These are phyloP conservation scores for Chlorella sorokiniana DNA, from an alignment of 139 green algal species.

Conservation along the genomic window DNA sequence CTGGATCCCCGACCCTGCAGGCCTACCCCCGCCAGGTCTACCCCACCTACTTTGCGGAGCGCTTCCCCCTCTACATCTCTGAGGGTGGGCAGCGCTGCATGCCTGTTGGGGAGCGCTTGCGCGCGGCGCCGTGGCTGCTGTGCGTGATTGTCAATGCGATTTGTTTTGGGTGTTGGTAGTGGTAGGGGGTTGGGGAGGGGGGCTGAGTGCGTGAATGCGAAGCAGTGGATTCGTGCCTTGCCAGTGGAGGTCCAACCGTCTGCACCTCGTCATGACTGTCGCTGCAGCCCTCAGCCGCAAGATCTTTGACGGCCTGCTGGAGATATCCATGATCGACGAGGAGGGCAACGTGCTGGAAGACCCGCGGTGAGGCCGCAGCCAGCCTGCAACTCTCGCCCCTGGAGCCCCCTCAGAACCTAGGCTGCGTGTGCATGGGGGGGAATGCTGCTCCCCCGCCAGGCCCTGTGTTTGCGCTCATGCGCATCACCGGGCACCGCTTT, in stretches of 20 bases:
- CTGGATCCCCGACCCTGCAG: not conserved
- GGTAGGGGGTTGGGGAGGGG: not conserved
- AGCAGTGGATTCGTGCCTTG: not conserved
- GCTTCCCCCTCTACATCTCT: conserved; percentile 12
- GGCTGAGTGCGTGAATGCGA: not conserved
- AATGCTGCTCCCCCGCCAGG: too few species aligned
- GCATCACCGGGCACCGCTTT: too few species aligned
- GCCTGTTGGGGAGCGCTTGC: too few species aligned
- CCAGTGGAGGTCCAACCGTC: too few species aligned
- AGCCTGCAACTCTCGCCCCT: not conserved
- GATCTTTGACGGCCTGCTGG: not conserved
- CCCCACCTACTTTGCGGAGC: conserved; percentile 18
- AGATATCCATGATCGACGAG: conserved; percentile 26
- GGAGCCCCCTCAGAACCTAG: not conserved
- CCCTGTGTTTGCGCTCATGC: too few species aligned
- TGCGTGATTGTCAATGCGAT: not conserved
- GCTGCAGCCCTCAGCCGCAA: not conserved
- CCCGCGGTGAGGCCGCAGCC: conserved; percentile 8
- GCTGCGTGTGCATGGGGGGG: not conserved
- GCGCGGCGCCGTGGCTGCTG: not conserved
- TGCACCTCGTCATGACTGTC: not conserved
- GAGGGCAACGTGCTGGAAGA: conserved; percentile 24
- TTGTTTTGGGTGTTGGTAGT: not conserved
- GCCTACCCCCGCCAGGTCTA: conserved; percentile 12
- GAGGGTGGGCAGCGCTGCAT: not conserved